Base-by-base conservation (phyloP, 371 early-diverging fungal species). In the Batkoa obscura region DNA sequence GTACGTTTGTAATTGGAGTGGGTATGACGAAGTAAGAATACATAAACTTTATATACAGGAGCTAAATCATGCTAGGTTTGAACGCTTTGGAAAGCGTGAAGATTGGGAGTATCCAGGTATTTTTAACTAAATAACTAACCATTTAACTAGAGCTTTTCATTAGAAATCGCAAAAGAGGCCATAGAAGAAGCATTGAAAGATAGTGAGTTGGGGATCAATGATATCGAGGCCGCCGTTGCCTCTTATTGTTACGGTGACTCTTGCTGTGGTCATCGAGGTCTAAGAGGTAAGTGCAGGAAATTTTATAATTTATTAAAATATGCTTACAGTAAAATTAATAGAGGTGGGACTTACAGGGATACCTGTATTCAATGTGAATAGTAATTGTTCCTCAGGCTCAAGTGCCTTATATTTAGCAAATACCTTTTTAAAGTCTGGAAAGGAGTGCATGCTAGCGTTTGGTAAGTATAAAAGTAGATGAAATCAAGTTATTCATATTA, bases 381-480 rank as follows among this genome's bases (percentile, higher is more conserved):
- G 84, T 75, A 83, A 84, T 68, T 83, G 87, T 64, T 74, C 81
- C 3, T 83, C 84, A 35, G 84, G 87, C 8, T 81, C 81, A 1
- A 75, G 84, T 23, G 85, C 87, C n/a, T 68, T 84, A 48, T 81
- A 66, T 60, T 67, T 78, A 59, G 86, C 84, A 6, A 75, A 80
- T 32, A 73, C 74, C 58, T 73, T 78, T 0, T 70, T 86, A 57
- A 79, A 73, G 32, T 67, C 68, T 33, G 85, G 87, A 13, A 45
- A 45, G 4, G 45, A 45, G 15, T 45, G 45, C 17, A 23, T 45
- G 3, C 10, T 45, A 23, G 45, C 45, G 17, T 4, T n/a, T 15
- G 45, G 45, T 45, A 45, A 45, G 4, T n/a, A 15, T 8, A n/a
- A n/a, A n/a, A n/a, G n/a, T 39, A 5, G 39, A 8, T 12, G 12